phyloP scores from a whole-genome alignment of 192 early-diverging fungal species.

The Backusella morwellensis region DNA sequence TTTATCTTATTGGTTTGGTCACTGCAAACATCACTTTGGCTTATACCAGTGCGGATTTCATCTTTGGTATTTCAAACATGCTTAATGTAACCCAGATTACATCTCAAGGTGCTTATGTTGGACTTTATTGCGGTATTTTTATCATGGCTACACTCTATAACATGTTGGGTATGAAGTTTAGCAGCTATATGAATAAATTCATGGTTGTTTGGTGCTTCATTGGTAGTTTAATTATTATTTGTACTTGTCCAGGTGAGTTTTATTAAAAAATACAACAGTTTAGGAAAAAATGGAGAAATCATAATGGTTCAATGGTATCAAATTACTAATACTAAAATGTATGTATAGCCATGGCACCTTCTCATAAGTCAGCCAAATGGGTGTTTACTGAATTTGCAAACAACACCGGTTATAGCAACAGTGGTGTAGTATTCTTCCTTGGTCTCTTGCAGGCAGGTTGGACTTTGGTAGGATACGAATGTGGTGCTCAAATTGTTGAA shows the following conservation, averaged over 20 bases:
- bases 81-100: constrained; percentile 27
- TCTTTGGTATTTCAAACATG: constrained; percentile 35
- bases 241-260: constrained; percentile 26
- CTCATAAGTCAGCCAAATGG: constrained; percentile 37
- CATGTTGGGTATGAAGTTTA: constrained; percentile 35
- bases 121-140: constrained; percentile 41
- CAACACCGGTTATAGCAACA: constrained; percentile 45
- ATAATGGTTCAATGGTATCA: not conserved
- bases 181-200: constrained; percentile 37
- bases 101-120: constrained; percentile 41
- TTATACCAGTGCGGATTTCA: constrained; percentile 37
- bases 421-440: constrained; percentile 41
- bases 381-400: constrained; percentile 47
- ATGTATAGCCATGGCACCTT: constrained; percentile 34
- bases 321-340: constrained; percentile 2
- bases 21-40: constrained; percentile 31
- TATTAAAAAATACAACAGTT: not conserved
- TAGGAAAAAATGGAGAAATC: not conserved
- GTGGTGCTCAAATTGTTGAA: constrained; percentile 45
- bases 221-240: constrained; percentile 44
- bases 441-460: constrained; percentile 50
- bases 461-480: constrained; percentile 42
- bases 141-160: constrained; percentile 34
- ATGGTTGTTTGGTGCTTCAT: constrained; percentile 39
- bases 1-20: constrained; percentile 17